Percentiles rank a stretch among this genome's conserved stretches.
These are phyloP conservation scores for Phylloporus sp. DNA, from an alignment of 768 basidiomycete species.

Conservation along the genomic window DNA sequence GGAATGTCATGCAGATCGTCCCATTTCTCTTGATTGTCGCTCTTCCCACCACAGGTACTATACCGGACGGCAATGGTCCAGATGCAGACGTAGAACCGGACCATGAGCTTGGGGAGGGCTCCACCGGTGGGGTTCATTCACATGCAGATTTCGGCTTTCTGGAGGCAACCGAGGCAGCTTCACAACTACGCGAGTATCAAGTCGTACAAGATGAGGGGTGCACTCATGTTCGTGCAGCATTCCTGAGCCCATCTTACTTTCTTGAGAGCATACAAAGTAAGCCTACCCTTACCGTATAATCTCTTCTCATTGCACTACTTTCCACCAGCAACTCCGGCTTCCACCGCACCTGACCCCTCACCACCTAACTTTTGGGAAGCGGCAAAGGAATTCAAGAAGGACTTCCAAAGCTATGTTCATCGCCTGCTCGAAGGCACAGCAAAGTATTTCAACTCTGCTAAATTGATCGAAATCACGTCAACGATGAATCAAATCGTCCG, in stretches of 20 bases:
- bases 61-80: no score
- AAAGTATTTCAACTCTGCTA: background rate
- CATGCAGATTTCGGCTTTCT: no score
- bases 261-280: background rate
- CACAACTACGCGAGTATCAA: no score
- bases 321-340: background rate
- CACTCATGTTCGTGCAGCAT: background rate
- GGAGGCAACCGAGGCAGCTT: no score
- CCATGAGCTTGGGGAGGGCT: no score
- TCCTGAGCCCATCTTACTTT: background rate
- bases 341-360: background rate
- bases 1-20: no score
- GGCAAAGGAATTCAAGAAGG: background rate
- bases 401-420: constrained; percentile 1
- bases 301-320: background rate
- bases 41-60: no score
- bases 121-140: no score
- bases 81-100: no score
- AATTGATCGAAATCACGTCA: constrained; percentile 1
- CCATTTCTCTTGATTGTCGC: no score
- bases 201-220: background rate
- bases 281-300: background rate
- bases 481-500: constrained; percentile 11
- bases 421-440: constrained; percentile 3
- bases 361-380: constrained; percentile 11